phyloP scores from a whole-genome alignment of 2,329 filamentous ascomycete genomes.

The Trichoderma cornu-damae region DNA sequence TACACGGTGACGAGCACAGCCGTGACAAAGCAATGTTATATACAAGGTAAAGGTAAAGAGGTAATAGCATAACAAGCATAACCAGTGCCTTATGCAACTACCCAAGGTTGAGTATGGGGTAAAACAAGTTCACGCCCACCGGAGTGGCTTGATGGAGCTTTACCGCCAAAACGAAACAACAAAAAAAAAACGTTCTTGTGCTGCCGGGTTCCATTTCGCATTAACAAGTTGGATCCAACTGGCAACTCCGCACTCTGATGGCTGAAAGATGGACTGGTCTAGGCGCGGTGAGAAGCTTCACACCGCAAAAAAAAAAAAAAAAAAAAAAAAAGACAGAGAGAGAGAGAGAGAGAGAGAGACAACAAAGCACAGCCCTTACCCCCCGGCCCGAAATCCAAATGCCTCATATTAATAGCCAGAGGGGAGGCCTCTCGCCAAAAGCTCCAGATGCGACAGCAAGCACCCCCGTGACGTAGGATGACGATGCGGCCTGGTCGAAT shows the following conservation, averaged over 20 bases:
- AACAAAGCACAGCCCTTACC: slow-evolving; percentile 17
- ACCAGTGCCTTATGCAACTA: too few species aligned
- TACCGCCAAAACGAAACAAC: not conserved
- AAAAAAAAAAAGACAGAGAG: too few species aligned
- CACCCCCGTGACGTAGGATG: slow-evolving; percentile 18
- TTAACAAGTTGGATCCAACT: too few species aligned
- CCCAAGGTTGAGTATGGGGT: too few species aligned
- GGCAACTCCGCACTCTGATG: not conserved
- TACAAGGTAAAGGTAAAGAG: too few species aligned
- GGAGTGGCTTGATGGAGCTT: too few species aligned
- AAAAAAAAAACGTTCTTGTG: not conserved
- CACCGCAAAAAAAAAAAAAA: too few species aligned
- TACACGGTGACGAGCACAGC: too few species aligned
- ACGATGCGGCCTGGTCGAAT: slow-evolving; percentile 10
- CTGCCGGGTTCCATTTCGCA: not conserved
- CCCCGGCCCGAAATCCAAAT: slow-evolving; percentile 16
- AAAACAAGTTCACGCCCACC: too few species aligned
- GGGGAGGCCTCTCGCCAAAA: slow-evolving; percentile 11
- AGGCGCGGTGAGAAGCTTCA: slow-evolving; percentile 15
- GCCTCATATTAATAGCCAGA: slow-evolving; percentile 13
- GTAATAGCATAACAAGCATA: too few species aligned
- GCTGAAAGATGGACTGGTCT: slow-evolving; percentile 4
- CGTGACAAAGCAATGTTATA: too few species aligned
- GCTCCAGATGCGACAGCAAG: not conserved
- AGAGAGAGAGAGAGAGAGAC: too few species aligned